These are phyloP conservation scores for Stromatinia cepivora DNA, from an alignment of 2,329 filamentous ascomycete genomes.

Conservation along the genomic window DNA sequence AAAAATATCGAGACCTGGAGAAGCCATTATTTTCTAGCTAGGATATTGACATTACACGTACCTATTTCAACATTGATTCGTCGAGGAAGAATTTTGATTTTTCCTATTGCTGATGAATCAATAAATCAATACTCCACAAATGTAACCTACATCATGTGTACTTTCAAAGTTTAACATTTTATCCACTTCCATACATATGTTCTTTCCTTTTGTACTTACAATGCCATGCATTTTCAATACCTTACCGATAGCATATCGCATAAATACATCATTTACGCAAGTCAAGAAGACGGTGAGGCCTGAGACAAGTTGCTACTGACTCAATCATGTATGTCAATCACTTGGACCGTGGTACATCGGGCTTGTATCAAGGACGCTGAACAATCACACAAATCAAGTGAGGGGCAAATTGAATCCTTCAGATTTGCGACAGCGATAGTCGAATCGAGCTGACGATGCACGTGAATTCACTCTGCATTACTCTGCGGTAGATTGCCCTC, in stretches of 20 bases:
- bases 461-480: no score
- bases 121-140: constrained; percentile 19
- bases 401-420: constrained; percentile 19
- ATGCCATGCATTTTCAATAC: constrained; percentile 16
- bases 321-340: constrained; percentile 13
- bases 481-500: background rate
- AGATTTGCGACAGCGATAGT: constrained; percentile 7
- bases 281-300: constrained; percentile 14
- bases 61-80: constrained; percentile 14
- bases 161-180: constrained; percentile 5
- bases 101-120: constrained; percentile 10
- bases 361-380: background rate
- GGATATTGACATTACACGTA: constrained; percentile 10
- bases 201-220: constrained; percentile 2
- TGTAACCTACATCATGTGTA: constrained; percentile 23
- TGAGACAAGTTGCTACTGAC: background rate
- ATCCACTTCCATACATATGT: constrained; percentile 17
- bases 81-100: background rate
- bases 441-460: constrained; percentile 1
- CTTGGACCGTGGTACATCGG: constrained; percentile 6
- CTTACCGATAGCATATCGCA: constrained; percentile 5
- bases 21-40: constrained; percentile 9
- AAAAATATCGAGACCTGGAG: constrained; percentile 5
- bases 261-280: constrained; percentile 6
- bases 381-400: background rate